These are phyloP conservation scores for Magnaporthiopsis incrustans DNA, from an alignment of 2,329 filamentous ascomycete species.

Conservation along the genomic window DNA sequence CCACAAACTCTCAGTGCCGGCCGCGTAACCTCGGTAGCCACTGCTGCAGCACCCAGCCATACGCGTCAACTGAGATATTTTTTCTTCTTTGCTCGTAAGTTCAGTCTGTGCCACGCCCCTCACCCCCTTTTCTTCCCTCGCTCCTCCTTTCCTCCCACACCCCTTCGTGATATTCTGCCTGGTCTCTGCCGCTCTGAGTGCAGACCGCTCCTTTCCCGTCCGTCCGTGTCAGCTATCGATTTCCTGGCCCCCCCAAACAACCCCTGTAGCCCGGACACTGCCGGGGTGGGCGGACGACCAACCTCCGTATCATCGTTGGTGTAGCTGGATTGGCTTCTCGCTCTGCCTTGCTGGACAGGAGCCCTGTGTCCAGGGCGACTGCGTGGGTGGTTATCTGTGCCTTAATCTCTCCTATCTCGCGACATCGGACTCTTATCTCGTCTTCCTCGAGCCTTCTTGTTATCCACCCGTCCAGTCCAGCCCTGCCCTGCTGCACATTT, in stretches of 20 bases:
- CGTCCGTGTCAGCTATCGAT: neutral
- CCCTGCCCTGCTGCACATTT: neutral
- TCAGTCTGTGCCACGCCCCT: neutral
- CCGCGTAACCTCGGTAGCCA: neutral
- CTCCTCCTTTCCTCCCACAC: neutral
- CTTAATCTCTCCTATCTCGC: neutral
- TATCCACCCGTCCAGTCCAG: neutral
- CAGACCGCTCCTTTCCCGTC: neutral
- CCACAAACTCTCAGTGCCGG: neutral
- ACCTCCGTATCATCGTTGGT: neutral
- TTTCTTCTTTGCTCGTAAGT: neutral
- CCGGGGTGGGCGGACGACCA: neutral
- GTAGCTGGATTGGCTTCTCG: neutral
- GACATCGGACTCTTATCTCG: neutral
- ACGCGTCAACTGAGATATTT: neutral
- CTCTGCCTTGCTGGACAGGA: neutral
- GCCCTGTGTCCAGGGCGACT: neutral
- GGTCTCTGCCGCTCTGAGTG: neutral
- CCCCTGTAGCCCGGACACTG: neutral
- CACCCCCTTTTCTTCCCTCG: neutral
- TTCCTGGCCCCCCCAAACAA: neutral
- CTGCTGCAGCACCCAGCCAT: neutral
- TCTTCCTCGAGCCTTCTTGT: neutral
- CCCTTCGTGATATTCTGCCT: neutral
- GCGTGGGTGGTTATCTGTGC: neutral